These are phyloP conservation scores for Phytophthora vignae DNA, from an alignment of 352 stramenopile genomes.

Conservation along the genomic window DNA sequence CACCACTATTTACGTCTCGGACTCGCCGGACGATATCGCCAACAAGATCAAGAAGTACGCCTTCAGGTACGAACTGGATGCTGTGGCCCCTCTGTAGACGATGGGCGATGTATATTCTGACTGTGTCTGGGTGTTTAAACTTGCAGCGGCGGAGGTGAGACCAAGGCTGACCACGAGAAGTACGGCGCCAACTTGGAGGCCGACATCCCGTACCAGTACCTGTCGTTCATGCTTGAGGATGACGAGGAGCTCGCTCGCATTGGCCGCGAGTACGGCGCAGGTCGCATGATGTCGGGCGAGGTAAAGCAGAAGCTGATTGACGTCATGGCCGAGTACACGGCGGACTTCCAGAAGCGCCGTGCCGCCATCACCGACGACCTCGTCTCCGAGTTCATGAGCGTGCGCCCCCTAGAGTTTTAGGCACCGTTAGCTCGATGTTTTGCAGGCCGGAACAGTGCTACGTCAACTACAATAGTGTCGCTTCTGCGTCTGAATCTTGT, in stretches of 20 bases:
- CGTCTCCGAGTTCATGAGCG: constrained; percentile 97
- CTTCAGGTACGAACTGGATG: too few relatives aligned
- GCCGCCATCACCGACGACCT: constrained; percentile 95
- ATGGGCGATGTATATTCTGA: constrained; percentile 50
- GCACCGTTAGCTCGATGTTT: constrained; percentile 28
- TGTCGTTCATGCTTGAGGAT: constrained; percentile 99
- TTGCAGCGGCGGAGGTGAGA: constrained; percentile 96
- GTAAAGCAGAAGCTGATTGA: constrained; percentile 98
- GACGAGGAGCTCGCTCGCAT: constrained; percentile 96
- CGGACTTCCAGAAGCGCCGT: constrained; percentile 95
- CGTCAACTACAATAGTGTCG: background rate
- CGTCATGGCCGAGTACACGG: constrained; percentile 93
- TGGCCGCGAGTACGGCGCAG: constrained; percentile 95
- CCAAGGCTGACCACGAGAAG: constrained; percentile 98
- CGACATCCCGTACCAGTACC: constrained; percentile 99
- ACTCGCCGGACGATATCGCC: constrained; percentile 96
- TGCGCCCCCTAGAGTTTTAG: constrained; percentile 94
- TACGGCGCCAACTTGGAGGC: constrained; percentile 98
- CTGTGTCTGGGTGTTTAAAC: constrained; percentile 79
- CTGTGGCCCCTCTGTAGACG: too few relatives aligned
- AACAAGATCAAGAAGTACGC: constrained; percentile 92
- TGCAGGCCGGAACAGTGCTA: background rate
- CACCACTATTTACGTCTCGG: constrained; percentile 99
- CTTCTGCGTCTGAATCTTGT: constrained; percentile 21
- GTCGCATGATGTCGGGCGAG: constrained; percentile 97